Evolutionary conservation across 805 yeast species (phyloP), one percentile per base, ranked within the genome.

Genomic region (Kregervanrija pseudodelftensis): DNA sequence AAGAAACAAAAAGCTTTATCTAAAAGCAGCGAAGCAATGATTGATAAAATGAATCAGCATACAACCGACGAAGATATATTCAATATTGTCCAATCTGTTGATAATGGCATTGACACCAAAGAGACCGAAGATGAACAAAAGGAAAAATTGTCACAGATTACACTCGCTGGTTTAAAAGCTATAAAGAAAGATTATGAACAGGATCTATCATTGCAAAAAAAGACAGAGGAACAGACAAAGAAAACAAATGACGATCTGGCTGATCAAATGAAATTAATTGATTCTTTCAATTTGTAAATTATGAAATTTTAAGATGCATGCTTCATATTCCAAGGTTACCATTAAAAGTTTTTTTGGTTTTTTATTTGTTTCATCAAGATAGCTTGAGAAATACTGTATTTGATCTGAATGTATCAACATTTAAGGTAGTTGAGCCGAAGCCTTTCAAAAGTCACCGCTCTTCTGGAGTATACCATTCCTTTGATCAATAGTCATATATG

Each of bases 221-320:
- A 48, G 12, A 43, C 39, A 3, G 53, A 57, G 39, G 56, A 55
- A 28, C 48, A 54, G 39, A 58, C 63, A 30, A 62, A 64, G 49
- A 48, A 58, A 47, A 64, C 68, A 4, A 70, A 71, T n/a, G 53
- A 57, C 35, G 79, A 73, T 42, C 49, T 76, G 32, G 60, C 66
- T 13, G 58, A 58, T 39, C 80, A 76, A 55, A 50, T 76, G 47
- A 79, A 76, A 45, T 48, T 74, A 51, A 63, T 76, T 15, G 67
- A 72, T 14, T 77, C 69, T 4, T 66, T 75, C 60, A 70, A 57
- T 30, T 55, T 69, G 30, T 50, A 33, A 39, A 13, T 5, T 15
- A 5, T 38, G 13, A n/a, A 5, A 22, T 22, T 22, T 8, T 22
- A 7, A 22, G 8, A 22, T 8, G 4, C 8, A 22, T 22, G 7